Conservation (phyloP, 1,284 basidiomycete species). For the Ganoderma sp. region DNA sequence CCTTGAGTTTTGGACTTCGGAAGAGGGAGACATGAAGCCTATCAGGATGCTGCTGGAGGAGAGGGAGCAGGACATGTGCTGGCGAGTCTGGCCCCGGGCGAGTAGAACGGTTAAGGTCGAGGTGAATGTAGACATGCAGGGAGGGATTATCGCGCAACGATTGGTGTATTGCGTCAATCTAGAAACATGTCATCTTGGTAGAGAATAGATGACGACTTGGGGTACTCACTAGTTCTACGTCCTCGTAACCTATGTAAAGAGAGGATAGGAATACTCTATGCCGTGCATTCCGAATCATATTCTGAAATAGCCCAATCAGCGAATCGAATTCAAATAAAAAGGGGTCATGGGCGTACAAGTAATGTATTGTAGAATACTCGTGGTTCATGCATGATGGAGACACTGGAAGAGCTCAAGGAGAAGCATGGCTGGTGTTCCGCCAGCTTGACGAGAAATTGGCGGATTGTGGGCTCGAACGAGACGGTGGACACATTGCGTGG, state of each 20-base stretch:
- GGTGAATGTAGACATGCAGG: constrained; percentile 76
- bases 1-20: constrained; percentile 84
- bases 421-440: constrained; percentile 48
- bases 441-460: constrained; percentile 37
- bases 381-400: constrained; percentile 48
- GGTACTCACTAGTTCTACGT: constrained; percentile 40
- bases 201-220: constrained; percentile 4
- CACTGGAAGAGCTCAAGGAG: constrained; percentile 39
- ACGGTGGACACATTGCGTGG: constrained; percentile 32
- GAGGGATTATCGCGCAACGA: constrained; percentile 65
- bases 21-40: constrained; percentile 83
- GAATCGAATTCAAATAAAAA: accelerated
- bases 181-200: constrained; percentile 5
- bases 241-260: constrained; percentile 46
- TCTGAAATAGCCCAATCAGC: constrained; percentile 46
- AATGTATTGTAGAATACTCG: constrained; percentile 46
- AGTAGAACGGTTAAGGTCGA: constrained; percentile 93
- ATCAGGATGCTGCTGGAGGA: constrained; percentile 74
- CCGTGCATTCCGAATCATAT: constrained; percentile 76
- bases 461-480: constrained; percentile 37
- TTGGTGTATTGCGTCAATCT: constrained; percentile 73
- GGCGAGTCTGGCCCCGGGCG: constrained; percentile 81
- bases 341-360: constrained; percentile 41
- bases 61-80: constrained; percentile 73
- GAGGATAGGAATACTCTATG: constrained; percentile 86